These are phyloP conservation scores for Xylariaceae sp. DNA, from an alignment of 2,329 filamentous ascomycete genomes.

Conservation along the genomic window DNA sequence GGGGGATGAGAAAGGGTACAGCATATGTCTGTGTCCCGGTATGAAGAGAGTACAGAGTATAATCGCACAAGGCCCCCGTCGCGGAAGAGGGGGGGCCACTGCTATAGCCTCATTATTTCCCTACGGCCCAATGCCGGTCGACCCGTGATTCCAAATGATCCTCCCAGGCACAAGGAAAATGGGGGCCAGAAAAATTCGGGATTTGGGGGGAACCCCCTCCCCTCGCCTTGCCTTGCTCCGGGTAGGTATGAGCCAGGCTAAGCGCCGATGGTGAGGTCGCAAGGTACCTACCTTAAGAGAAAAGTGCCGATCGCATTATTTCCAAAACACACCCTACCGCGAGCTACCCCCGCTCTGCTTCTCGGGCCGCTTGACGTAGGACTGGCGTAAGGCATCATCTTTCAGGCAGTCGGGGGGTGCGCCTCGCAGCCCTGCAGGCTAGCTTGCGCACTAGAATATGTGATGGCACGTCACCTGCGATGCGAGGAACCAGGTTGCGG, in stretches of 20 bases:
- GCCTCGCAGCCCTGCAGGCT: conserved; percentile 13
- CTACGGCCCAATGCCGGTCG: not conserved
- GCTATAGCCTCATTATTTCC: not conserved
- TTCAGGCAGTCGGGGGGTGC: conserved; percentile 3
- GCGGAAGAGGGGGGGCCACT: not conserved
- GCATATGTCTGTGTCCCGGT: no score
- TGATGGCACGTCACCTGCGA: not conserved
- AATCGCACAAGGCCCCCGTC: no score
- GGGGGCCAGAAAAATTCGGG: not conserved
- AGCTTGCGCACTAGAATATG: not conserved
- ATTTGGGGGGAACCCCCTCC: not conserved
- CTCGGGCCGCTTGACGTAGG: conserved; percentile 2
- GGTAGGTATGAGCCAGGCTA: no score
- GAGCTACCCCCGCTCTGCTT: not conserved
- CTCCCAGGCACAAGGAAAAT: not conserved
- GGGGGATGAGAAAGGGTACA: not conserved
- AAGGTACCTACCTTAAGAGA: no score
- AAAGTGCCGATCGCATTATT: not conserved
- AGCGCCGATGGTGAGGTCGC: no score
- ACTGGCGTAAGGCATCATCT: conserved; percentile 1
- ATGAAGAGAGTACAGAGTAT: no score
- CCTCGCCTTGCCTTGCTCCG: no score
- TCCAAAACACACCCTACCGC: not conserved
- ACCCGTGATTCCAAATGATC: not conserved
- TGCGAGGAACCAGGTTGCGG: conserved; percentile 2